Conservation (phyloP, 2,329 filamentous ascomycete genomes). For the Phymatotrichopsis omnivora region DNA sequence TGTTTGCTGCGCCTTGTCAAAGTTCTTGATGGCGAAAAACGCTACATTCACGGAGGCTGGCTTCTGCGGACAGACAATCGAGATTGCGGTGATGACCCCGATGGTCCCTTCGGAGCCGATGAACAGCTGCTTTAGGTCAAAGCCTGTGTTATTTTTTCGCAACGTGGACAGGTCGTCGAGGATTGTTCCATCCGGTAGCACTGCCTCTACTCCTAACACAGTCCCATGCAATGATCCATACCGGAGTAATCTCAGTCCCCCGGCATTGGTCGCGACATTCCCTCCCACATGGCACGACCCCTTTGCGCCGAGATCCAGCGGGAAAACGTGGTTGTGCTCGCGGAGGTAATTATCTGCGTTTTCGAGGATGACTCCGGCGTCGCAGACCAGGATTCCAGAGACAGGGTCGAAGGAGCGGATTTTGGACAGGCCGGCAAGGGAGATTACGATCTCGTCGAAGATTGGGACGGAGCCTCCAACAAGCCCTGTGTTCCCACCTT, state of each 20-base stretch:
- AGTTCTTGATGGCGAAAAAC: conserved; percentile 83
- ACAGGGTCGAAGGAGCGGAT: conserved; percentile 89
- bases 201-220: conserved; percentile 84
- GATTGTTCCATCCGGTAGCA: conserved; percentile 85
- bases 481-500: conserved; percentile 92
- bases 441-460: conserved; percentile 96
- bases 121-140: conserved; percentile 93
- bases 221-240: conserved; percentile 93
- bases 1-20: conserved; percentile 74
- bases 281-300: conserved; percentile 94
- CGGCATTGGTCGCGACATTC: conserved; percentile 92
- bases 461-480: conserved; percentile 94
- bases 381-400: conserved; percentile 78
- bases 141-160: conserved; percentile 97
- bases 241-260: conserved; percentile 75
- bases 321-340: conserved; percentile 79
- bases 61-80: conserved; percentile 78
- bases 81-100: conserved; percentile 83
- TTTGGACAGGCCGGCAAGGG: conserved; percentile 77
- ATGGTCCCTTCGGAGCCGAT: conserved; percentile 93
- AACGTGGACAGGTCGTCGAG: conserved; percentile 79
- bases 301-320: conserved; percentile 93
- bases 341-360: conserved; percentile 76
- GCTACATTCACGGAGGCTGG: conserved; percentile 87
- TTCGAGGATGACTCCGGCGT: conserved; percentile 87